Evolutionary conservation across 1,284 basidiomycete species (phyloP).

Genomic region (Coniferiporia sulphurascens): DNA sequence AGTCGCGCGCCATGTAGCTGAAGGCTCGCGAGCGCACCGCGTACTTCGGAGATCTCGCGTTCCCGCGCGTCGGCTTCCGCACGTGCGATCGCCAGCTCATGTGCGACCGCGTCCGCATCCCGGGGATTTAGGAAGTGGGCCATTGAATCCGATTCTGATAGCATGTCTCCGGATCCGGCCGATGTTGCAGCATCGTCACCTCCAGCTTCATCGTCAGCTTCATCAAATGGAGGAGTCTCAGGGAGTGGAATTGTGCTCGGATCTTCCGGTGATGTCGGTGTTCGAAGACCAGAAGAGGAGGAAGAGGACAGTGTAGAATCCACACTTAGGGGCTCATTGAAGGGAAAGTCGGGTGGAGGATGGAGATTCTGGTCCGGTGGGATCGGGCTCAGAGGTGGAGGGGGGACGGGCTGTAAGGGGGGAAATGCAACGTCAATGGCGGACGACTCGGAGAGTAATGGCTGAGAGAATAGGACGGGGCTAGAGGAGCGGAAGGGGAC

Average conservation of each 20-base stretch:
- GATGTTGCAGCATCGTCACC: not conserved
- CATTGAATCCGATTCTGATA: not conserved
- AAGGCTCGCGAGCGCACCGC: slow-evolving; percentile 4
- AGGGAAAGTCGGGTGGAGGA: not conserved
- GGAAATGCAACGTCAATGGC: slow-evolving; percentile 11
- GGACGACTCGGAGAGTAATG: not conserved
- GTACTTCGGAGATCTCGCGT: slow-evolving; percentile 12
- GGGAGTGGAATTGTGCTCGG: slow-evolving; percentile 11
- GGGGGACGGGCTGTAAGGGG: slow-evolving; percentile 1
- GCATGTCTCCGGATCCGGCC: not conserved
- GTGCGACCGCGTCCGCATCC: not conserved
- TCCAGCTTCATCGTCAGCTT: not conserved
- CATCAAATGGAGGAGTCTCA: slow-evolving; percentile 3
- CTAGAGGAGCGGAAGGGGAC: not conserved
- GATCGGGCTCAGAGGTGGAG: not conserved
- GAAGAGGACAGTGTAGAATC: slow-evolving; percentile 3
- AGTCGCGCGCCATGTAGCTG: not conserved
- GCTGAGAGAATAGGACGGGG: not conserved
- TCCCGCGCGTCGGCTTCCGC: slow-evolving; percentile 2
- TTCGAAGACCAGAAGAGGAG: not conserved
- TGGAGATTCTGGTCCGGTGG: too few species aligned
- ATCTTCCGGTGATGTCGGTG: slow-evolving; percentile 5
- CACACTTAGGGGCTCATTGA: not conserved
- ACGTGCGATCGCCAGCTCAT: slow-evolving; percentile 8
- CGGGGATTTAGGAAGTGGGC: not conserved